Base-by-base conservation (phyloP, 2,329 filamentous ascomycete genomes). In the Phialemoniopsis sp. region DNA sequence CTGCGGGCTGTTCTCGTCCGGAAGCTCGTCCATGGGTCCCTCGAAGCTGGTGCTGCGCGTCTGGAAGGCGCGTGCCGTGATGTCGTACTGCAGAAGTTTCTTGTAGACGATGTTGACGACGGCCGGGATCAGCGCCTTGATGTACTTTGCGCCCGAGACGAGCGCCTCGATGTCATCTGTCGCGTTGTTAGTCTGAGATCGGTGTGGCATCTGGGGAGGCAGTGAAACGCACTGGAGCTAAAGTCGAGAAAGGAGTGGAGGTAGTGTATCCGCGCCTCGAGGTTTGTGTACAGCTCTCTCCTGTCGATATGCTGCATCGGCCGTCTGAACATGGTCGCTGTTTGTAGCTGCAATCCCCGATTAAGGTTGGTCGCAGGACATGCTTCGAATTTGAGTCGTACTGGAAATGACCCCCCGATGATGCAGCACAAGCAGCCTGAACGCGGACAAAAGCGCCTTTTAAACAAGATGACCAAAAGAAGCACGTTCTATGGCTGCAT, bases 81-180 rank as follows among this genome's bases (percentile, higher is more conserved):
- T 87, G 56, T 91, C 87, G 62, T 87, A 87, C 53, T 82, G 78
- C 10, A 91, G 69, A 1, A 93, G 74, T 57, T 91, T 91, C 55
- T 82, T 81, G 68, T 91, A 93, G 28, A 91, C 85, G 44, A 89
- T 86, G 62, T 90, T 89, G 54, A 91, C 86, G 16, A 93, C 76
- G 34, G 86, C 82, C 2, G 88, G 88, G 46, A 91, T 89, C 26
- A 91, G 75, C n/a, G 82, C 79, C 53, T 85, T 85, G 66, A 89
- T 83, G 63, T 89, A 89, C 59, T 88, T 88, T 43, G 78, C 70
- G 46, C 85, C 85, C 3, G 72, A 68, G 13, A 77, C 70, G 29
- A 90, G 73, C 30, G 85, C 84, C 48, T 85, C 82, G 41, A 88
- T 80, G 54, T 89, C 85, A 45, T 74, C 85, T 87, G 43, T 4